Conservation (phyloP, 2,329 filamentous ascomycete species). For the Aspergillus costaricaensis region DNA sequence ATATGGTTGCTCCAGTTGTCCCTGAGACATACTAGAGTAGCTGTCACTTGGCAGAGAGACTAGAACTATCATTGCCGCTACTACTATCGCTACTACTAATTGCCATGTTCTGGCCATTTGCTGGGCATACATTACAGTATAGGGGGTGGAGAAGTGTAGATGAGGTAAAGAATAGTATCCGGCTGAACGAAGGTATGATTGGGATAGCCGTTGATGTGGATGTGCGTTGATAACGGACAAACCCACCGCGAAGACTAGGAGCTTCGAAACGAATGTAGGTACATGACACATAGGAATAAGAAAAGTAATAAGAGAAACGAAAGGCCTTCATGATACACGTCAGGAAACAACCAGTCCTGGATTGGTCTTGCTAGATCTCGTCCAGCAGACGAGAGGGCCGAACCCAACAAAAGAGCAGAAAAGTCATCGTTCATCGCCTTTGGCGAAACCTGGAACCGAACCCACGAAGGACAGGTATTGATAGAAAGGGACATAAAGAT, state of each 20-base stretch:
- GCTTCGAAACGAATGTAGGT: not conserved
- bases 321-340: not conserved
- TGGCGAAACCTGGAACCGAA: not conserved
- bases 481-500: not conserved
- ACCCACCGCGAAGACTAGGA: not conserved
- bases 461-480: not conserved
- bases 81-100: too few relatives aligned
- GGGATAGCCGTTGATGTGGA: not conserved
- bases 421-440: not conserved
- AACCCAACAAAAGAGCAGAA: not conserved
- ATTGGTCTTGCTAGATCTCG: not conserved
- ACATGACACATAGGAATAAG: not conserved
- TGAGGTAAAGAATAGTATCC: not conserved
- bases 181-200: not conserved
- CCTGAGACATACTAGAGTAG: too few relatives aligned
- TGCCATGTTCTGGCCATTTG: too few relatives aligned
- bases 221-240: not conserved
- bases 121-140: too few relatives aligned
- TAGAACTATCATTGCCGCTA: too few relatives aligned
- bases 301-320: not conserved
- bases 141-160: not conserved
- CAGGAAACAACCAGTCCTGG: not conserved
- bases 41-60: too few relatives aligned
- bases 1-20: too few relatives aligned
- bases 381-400: not conserved